Evolutionary conservation across 352 stramenopile genomes (phyloP).

Genomic region (Pythium aquatile): DNA sequence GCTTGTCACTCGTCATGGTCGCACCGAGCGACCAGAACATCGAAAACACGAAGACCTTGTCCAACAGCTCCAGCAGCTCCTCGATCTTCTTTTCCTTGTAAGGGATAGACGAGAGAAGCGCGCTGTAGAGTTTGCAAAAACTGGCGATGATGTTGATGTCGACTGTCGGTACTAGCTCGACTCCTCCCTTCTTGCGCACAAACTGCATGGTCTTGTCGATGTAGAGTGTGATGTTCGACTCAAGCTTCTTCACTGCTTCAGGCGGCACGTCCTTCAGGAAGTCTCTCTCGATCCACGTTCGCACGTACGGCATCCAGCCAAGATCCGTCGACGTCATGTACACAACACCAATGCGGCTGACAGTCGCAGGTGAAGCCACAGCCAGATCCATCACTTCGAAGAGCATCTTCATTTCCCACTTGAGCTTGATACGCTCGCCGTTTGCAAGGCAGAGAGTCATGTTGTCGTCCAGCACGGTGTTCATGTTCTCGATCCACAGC

Average conservation of each 20-base stretch:
- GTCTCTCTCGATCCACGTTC: constrained; percentile 61
- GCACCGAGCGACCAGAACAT: constrained; percentile 78
- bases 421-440: constrained; percentile 76
- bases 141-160: constrained; percentile 75
- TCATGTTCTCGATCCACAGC: constrained; percentile 92
- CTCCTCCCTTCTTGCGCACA: constrained; percentile 39
- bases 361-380: constrained; percentile 78
- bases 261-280: constrained; percentile 34
- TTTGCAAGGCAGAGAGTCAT: constrained; percentile 84
- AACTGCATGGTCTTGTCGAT: constrained; percentile 61
- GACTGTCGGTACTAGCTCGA: constrained; percentile 71
- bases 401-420: constrained; percentile 81
- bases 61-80: constrained; percentile 30
- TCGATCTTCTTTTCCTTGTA: constrained; percentile 19
- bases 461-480: constrained; percentile 61
- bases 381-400: constrained; percentile 88
- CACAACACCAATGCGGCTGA: constrained; percentile 44
- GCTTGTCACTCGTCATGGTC: constrained; percentile 55
- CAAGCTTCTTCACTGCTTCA: constrained; percentile 25
- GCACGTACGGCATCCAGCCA: constrained; percentile 75
- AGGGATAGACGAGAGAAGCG: constrained; percentile 14
- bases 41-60: constrained; percentile 72
- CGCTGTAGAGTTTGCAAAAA: constrained; percentile 63
- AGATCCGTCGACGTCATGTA: constrained; percentile 63
- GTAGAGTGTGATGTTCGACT: constrained; percentile 34